A percentile compares a stretch with the other conserved stretches of the same genome.
These are phyloP conservation scores for Microcyclosporella mali DNA, from an alignment of 2,329 filamentous ascomycete genomes.

Conservation along the genomic window DNA sequence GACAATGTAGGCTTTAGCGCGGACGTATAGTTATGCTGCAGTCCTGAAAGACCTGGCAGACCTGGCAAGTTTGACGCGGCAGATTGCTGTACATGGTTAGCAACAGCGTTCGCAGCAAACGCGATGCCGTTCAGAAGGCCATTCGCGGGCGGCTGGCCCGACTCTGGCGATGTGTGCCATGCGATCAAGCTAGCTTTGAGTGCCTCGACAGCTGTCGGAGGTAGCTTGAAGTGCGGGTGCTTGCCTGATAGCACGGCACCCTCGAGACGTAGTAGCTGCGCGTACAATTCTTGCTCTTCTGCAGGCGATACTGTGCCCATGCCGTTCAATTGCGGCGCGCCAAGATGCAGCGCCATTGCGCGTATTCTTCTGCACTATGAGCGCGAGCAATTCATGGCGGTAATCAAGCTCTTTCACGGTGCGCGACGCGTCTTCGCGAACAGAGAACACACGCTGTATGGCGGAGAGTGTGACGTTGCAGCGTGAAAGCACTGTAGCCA, in stretches of 20 bases:
- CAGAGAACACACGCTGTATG: no score
- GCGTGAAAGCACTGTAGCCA: neutral
- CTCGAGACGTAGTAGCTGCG: constrained; percentile 72
- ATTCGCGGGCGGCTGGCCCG: constrained; percentile 6
- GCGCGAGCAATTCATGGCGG: neutral
- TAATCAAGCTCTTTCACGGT: no score
- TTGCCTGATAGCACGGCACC: constrained; percentile 74
- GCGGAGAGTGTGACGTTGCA: no score
- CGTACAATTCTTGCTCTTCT: constrained; percentile 48
- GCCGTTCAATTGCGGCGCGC: constrained; percentile 14
- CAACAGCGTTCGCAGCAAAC: constrained; percentile 12
- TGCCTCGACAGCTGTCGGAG: constrained; percentile 45
- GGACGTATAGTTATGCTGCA: constrained; percentile 11
- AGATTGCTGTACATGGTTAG: constrained; percentile 19
- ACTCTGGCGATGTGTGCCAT: neutral
- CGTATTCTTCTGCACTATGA: neutral
- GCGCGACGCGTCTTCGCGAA: no score
- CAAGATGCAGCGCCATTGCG: constrained; percentile 16
- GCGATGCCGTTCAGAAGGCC: constrained; percentile 16
- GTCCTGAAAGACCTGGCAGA: constrained; percentile 19
- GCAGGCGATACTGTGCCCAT: constrained; percentile 17
- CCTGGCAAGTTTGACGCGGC: constrained; percentile 7
- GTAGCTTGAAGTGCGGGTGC: constrained; percentile 57
- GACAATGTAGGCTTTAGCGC: constrained; percentile 6
- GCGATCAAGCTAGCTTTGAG: constrained; percentile 16